Percentiles rank a stretch among this genome's conserved stretches.
Evolutionary conservation across 2,329 filamentous ascomycete genomes (phyloP).

Genomic region (Fusarium piperis): DNA sequence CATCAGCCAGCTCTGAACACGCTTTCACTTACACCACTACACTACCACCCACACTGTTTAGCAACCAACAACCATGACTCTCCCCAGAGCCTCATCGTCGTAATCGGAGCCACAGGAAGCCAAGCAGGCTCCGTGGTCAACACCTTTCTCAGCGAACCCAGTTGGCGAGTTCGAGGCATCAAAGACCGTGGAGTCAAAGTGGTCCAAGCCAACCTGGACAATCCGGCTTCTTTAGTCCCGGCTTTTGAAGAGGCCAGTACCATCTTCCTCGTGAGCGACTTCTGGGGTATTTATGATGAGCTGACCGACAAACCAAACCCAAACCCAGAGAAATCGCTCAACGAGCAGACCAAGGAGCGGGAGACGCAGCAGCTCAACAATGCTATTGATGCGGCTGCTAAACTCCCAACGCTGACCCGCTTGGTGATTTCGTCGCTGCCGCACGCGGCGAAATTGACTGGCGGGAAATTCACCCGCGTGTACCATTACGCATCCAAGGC

Average conservation of each 20-base stretch:
- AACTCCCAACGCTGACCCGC: neutral
- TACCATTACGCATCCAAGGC: neutral
- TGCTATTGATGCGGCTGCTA: neutral
- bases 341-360: neutral
- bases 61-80: neutral
- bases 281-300: conserved; percentile 37
- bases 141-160: conserved; percentile 1
- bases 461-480: neutral
- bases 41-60: neutral
- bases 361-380: neutral
- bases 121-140: conserved; percentile 47
- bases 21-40: neutral
- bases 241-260: conserved; percentile 22
- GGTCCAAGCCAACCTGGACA: conserved; percentile 4
- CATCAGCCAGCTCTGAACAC: neutral
- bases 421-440: neutral
- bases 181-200: conserved; percentile 2
- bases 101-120: conserved; percentile 52
- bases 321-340: neutral
- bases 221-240: neutral
- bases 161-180: conserved; percentile 8
- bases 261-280: conserved; percentile 45
- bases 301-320: neutral
- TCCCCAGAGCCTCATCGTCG: conserved; percentile 37
- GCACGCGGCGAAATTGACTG: neutral